phyloP scores from a whole-genome alignment of 2,329 filamentous ascomycete species.

The Penicillium sp. region DNA sequence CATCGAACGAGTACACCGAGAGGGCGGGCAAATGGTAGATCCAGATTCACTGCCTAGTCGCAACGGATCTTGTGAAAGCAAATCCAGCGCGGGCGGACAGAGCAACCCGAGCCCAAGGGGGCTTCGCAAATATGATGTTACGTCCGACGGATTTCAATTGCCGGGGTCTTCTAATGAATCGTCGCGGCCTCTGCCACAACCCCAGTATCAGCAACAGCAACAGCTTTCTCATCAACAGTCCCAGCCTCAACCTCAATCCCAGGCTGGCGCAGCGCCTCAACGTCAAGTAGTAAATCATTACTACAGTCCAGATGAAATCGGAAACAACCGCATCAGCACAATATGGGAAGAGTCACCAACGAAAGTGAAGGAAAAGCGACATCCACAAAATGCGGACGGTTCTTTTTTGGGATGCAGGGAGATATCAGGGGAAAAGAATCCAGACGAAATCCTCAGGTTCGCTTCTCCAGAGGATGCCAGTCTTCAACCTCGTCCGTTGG shows the following conservation, averaged over 20 bases:
- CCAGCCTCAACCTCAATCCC: conserved; percentile 6
- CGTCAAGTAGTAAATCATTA: conserved; percentile 25
- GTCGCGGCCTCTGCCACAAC: conserved; percentile 1
- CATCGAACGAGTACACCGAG: conserved; percentile 32
- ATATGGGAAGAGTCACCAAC: conserved; percentile 34
- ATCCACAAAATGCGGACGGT: conserved; percentile 27
- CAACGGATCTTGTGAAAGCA: conserved; percentile 28
- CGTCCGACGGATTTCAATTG: conserved; percentile 19
- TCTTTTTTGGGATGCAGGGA: conserved; percentile 44
- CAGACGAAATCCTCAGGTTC: conserved; percentile 39
- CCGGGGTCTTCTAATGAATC: neutral
- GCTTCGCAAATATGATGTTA: conserved; percentile 12
- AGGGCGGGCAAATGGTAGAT: conserved; percentile 31
- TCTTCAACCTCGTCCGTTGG: conserved; percentile 24
- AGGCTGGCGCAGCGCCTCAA: neutral
- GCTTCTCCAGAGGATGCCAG: conserved; percentile 27
- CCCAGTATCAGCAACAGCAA: conserved; percentile 1
- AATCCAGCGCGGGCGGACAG: conserved; percentile 27
- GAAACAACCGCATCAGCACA: conserved; percentile 36
- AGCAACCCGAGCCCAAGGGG: conserved; percentile 16
- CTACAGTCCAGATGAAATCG: conserved; percentile 41
- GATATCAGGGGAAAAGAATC: conserved; percentile 35
- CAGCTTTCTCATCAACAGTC: neutral
- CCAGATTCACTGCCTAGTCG: conserved; percentile 33
- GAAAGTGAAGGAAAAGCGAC: conserved; percentile 22